phyloP scores from a whole-genome alignment of 1,139 yeast species.

The Blastobotrys illinoisensis region DNA sequence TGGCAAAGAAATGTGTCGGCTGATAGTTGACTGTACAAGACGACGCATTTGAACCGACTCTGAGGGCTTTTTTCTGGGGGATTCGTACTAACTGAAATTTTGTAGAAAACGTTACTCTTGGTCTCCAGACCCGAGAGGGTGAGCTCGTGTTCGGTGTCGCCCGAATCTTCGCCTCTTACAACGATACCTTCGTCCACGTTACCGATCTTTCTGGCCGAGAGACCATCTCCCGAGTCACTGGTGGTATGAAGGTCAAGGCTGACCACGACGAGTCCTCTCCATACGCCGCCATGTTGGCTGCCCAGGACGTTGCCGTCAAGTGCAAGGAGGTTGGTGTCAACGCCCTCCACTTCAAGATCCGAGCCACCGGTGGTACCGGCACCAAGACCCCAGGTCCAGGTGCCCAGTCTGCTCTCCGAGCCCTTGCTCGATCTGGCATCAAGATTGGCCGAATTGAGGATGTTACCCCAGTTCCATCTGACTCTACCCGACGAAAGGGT shows the following conservation, averaged over 20 bases:
- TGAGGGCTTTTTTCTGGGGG: not conserved
- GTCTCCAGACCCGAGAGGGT: constrained; percentile 88
- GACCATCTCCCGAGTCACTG: constrained; percentile 99
- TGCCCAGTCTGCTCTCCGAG: constrained; percentile 99
- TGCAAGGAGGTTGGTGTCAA: constrained; percentile 99
- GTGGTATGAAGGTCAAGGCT: constrained; percentile 99
- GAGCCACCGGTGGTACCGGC: constrained; percentile 99
- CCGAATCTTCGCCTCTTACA: constrained; percentile 98
- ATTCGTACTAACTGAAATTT: not conserved
- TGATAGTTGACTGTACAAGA: not conserved
- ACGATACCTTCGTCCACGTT: constrained; percentile 99
- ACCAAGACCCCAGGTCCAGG: constrained; percentile 99
- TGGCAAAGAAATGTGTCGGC: not conserved
- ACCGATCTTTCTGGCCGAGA: constrained; percentile 99
- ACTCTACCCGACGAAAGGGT: constrained; percentile 99
- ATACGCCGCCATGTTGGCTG: constrained; percentile 99
- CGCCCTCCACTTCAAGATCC: constrained; percentile 98
- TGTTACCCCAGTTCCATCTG: constrained; percentile 99
- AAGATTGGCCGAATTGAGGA: constrained; percentile 99
- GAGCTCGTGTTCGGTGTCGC: constrained; percentile 99
- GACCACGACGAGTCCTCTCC: constrained; percentile 99
- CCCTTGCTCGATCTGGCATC: constrained; percentile 99
- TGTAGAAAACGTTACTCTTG: constrained; percentile 55
- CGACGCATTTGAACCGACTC: not conserved
- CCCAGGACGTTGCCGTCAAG: constrained; percentile 98